A percentile compares a stretch with the other conserved stretches of the same genome.
These are phyloP conservation scores for Podospora anserina DNA, from an alignment of 495 filamentous ascomycete species.

Conservation along the genomic window DNA sequence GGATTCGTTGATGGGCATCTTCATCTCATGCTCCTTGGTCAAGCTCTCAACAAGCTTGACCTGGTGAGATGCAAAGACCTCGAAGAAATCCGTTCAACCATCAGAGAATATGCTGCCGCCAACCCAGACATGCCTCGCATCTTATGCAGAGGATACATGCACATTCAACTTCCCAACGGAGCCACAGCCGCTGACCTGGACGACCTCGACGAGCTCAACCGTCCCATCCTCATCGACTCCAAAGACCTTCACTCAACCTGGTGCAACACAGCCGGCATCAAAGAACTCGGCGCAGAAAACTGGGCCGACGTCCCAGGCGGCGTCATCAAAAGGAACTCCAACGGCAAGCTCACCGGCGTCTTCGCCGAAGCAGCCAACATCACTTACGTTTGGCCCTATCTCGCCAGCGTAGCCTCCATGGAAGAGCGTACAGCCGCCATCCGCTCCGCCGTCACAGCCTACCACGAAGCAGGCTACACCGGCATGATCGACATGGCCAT, in stretches of 20 bases:
- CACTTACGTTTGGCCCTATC: constrained; percentile 56
- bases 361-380: constrained; percentile 57
- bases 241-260: constrained; percentile 64
- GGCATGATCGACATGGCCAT: constrained; percentile 70
- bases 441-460: constrained; percentile 47
- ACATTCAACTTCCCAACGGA: constrained; percentile 51
- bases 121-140: constrained; percentile 52
- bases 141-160: constrained; percentile 60
- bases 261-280: constrained; percentile 55
- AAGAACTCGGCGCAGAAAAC: constrained; percentile 48
- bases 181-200: constrained; percentile 68
- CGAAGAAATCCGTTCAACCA: constrained; percentile 49
- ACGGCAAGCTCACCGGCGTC: constrained; percentile 53
- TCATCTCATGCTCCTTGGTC: constrained; percentile 59
- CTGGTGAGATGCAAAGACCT: constrained; percentile 54
- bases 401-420: constrained; percentile 50
- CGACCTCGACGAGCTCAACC: constrained; percentile 50
- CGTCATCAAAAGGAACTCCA: constrained; percentile 51
- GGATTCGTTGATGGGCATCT: constrained; percentile 66
- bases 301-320: constrained; percentile 55
- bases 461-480: constrained; percentile 57
- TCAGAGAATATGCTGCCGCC: constrained; percentile 48
- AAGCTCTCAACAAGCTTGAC: constrained; percentile 55
- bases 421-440: constrained; percentile 54
- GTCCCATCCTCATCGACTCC: constrained; percentile 59